Evolutionary conservation across 1,139 yeast genomes (phyloP).

Genomic region (Nematodospora anomalae): DNA sequence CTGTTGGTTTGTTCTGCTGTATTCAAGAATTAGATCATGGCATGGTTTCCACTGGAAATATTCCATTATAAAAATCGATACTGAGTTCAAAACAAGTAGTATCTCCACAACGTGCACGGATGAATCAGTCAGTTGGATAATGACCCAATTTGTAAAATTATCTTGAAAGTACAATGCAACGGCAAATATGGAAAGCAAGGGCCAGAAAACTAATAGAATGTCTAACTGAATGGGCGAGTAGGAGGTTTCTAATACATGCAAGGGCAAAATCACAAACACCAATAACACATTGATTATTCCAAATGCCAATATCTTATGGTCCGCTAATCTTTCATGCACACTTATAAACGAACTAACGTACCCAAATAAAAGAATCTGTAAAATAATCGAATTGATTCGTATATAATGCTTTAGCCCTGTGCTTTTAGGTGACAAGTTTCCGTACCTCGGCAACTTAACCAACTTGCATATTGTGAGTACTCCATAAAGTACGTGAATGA

Average conservation of each 20-base stretch:
- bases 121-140: slow-evolving; percentile 17
- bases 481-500: slow-evolving; percentile 17
- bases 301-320: slow-evolving; percentile 26
- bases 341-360: slow-evolving; percentile 21
- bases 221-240: slow-evolving; percentile 34
- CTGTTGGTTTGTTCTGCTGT: slow-evolving; percentile 11
- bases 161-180: slow-evolving; percentile 30
- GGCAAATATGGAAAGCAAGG: slow-evolving; percentile 25
- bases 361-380: slow-evolving; percentile 26
- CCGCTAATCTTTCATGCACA: slow-evolving; percentile 24
- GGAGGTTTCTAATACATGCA: slow-evolving; percentile 42
- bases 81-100: slow-evolving; percentile 21
- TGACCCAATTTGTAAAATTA: slow-evolving; percentile 25
- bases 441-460: slow-evolving; percentile 17
- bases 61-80: slow-evolving; percentile 26
- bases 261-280: slow-evolving; percentile 29
- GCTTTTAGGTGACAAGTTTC: slow-evolving; percentile 25
- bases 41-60: slow-evolving; percentile 30
- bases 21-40: slow-evolving; percentile 22
- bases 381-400: slow-evolving; percentile 26
- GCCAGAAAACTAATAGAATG: slow-evolving; percentile 45
- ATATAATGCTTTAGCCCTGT: slow-evolving; percentile 31
- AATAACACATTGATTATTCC: slow-evolving; percentile 14
- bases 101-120: slow-evolving; percentile 19
- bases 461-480: slow-evolving; percentile 23